Base-by-base conservation (phyloP, 805 yeast genomes). In the Ogataea ramenticola region DNA sequence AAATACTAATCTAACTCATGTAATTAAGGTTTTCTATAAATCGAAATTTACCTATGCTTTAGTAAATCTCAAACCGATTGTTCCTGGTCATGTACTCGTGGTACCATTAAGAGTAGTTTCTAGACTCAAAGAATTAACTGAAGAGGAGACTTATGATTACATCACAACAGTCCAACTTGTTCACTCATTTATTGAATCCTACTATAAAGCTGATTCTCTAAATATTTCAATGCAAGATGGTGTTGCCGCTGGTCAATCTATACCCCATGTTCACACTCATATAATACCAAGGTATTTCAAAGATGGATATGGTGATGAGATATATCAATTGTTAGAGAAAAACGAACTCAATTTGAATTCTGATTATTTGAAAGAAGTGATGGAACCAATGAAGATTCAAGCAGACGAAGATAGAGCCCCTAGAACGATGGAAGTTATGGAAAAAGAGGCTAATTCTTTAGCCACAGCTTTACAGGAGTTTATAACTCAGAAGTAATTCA, bases 161-260 rank as follows among this genome's bases (percentile, higher is more conserved):
- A 88, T 89, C 72, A 62, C 63, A 21, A 79, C 96, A 0, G 67
- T 93, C 10, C 96, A 86, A 51, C 56, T 74, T 39, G 72, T 93
- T 0, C 81, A 88, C 48, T 64, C 66, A 43, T 83, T 89, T 49
- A 80, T 93, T 15, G 80, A 74, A 49, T 56, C 70, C 45, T 67
- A 72, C 12, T 93, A 81, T 60, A 72, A 80, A 31, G 95, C 96
- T 2, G 95, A 90, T 52, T 71, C 96, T 1, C 57, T 89, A 47
- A 95, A 95, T 58, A 74, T 93, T 34, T 91, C 97, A 11, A 87
- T 95, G 46, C 99, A 93, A 61, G 99, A 93, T 60, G 99, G 99
- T 0, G 86, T 89, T 0, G 88, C 88, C 41, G 91, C 97, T 1
- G 99, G 99, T 3, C 99, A 93, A 60, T 78, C 90, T n/a, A 82